A percentile compares a stretch with the other conserved stretches of the same genome.
These are phyloP conservation scores for Cyclotella sp. DNA, from an alignment of 108 stramenopile species.

Conservation along the genomic window DNA sequence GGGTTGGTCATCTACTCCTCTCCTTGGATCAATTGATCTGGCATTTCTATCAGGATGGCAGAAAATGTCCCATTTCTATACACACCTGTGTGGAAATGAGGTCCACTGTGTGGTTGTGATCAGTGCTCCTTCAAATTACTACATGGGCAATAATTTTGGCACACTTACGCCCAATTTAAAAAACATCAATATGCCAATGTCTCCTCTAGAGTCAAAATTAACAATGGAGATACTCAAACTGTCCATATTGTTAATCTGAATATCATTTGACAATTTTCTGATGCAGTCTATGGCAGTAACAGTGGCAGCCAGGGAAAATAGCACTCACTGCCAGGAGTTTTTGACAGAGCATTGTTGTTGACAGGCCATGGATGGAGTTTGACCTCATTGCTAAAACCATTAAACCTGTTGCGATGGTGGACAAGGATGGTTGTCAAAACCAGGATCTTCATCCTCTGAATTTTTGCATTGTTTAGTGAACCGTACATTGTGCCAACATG, in stretches of 20 bases:
- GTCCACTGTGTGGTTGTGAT: slow-evolving; percentile 50
- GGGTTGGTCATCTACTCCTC: slow-evolving; percentile 4
- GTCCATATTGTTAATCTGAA: slow-evolving; percentile 63
- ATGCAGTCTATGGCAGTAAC: slow-evolving; percentile 15
- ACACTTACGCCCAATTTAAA: background rate
- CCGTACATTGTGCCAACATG: slow-evolving; percentile 65
- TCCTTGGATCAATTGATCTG: slow-evolving; percentile 54
- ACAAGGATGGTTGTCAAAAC: background rate
- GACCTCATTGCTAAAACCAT: slow-evolving; percentile 57
- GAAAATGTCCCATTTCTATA: slow-evolving; percentile 54
- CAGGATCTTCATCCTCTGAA: slow-evolving; percentile 4
- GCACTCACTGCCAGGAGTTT: slow-evolving; percentile 55
- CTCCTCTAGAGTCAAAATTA: slow-evolving; percentile 57
- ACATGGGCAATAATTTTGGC: background rate
- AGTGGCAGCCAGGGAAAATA: background rate
- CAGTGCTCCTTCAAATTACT: background rate
- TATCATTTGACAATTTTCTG: slow-evolving; percentile 53
- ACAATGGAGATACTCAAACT: slow-evolving; percentile 61
- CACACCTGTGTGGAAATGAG: slow-evolving; percentile 45
- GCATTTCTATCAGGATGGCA: slow-evolving; percentile 41
- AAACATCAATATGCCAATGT: slow-evolving; percentile 75
- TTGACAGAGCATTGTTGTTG: slow-evolving; percentile 66
- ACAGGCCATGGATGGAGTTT: slow-evolving; percentile 66
- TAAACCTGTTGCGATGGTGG: slow-evolving; percentile 20
- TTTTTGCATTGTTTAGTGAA: slow-evolving; percentile 49